Conservation (phyloP, 2,329 filamentous ascomycete genomes). For the Penicillium vulpinum region DNA sequence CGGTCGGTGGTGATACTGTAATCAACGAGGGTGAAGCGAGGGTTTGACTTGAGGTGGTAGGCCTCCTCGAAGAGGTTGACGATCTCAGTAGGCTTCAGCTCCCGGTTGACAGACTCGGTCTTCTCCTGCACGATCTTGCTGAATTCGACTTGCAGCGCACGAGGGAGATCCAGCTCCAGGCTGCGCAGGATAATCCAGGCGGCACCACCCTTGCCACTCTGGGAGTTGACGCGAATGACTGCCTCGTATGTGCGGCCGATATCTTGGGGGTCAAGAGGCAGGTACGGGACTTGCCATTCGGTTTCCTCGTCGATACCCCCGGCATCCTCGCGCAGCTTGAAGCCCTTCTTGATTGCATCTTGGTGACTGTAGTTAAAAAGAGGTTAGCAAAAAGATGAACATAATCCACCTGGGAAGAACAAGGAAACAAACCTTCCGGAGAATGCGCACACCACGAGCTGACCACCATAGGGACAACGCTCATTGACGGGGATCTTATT, state of each 20-base stretch:
- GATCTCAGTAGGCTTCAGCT: constrained; percentile 82
- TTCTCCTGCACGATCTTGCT: constrained; percentile 79
- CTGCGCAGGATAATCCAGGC: constrained; percentile 92
- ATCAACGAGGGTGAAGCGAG: constrained; percentile 82
- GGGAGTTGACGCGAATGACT: constrained; percentile 95
- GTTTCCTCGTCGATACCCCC: constrained; percentile 61
- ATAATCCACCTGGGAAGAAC: background rate
- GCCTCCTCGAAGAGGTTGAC: constrained; percentile 82
- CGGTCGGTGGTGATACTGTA: constrained; percentile 89
- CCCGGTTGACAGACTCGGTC: constrained; percentile 77
- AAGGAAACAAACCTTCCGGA: constrained; percentile 1
- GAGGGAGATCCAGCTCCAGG: constrained; percentile 86
- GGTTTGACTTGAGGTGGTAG: constrained; percentile 81
- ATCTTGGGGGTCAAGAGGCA: constrained; percentile 88
- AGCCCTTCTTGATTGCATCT: constrained; percentile 91
- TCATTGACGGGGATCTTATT: constrained; percentile 94
- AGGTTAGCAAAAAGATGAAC: background rate
- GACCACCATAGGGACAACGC: constrained; percentile 82
- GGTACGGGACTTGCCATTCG: constrained; percentile 83
- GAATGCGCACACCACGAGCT: constrained; percentile 11
- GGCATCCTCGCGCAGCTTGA: constrained; percentile 64
- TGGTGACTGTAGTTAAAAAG: constrained; percentile 64
- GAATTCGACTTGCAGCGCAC: constrained; percentile 89
- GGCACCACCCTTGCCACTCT: constrained; percentile 90
- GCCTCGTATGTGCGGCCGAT: constrained; percentile 98